Base-by-base conservation (phyloP, 73 alveolate species). In the Paramecium caudatum region DNA sequence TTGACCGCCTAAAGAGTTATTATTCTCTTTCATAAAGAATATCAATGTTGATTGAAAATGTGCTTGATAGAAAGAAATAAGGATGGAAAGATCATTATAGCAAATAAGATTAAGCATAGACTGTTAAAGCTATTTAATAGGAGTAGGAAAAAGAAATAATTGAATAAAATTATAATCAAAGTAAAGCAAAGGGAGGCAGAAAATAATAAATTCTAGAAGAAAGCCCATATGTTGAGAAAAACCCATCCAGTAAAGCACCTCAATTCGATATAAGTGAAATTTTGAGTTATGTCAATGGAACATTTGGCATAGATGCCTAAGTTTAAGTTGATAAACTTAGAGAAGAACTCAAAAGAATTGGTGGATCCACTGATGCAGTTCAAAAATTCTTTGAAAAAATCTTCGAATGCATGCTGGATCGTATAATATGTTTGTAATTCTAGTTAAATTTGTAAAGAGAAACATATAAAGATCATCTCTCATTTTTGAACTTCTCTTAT, bases 41-140 rank as follows among this genome's bases (percentile, higher is more conserved):
- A 6, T 30, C 47, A 3, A 65, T 65, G 49, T 33, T 33, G 8
- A 65, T 65, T 10, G 83, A 33, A 33, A 65, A 65, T 65, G 47
- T 65, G 1, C 8, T 25, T 25, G 83, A 65, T 16, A 65, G 83
- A 33, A 65, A 15, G n/a, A 33, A 65, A 12, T 65, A 65, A 65
- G 83, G 83, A 3, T 65, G 83, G 83, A 65, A 65, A 12, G 83
- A 65, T 33, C 80, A 55, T 23, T 55, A 55, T 55, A 55, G 80
- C 7, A 55, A 23, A 55, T 55, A 55, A 55, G 80, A 55, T 23
- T 55, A 55, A 23, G 80, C 80, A 27, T 55, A 55, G 80, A 55
- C 46, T 55, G 80, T 55, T 27, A 55, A 55, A 27, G 30, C 80
- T 19, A 55, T 55, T 55, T 43, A 55, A 27, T 43, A 55, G 30